phyloP scores from a whole-genome alignment of 176 grass and related monocot species.

The Carex pumila region DNA sequence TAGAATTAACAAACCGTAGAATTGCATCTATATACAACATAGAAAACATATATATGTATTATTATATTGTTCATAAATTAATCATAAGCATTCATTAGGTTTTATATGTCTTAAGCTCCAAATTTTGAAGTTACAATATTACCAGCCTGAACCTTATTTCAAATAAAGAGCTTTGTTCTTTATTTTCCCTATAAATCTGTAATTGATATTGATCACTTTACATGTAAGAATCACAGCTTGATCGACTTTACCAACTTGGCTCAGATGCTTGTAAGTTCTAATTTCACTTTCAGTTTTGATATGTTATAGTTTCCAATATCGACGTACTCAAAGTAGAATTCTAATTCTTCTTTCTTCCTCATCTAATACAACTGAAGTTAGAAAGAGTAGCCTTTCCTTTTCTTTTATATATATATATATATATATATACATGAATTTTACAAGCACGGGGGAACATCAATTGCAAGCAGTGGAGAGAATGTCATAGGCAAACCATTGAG shows the following conservation, averaged over 20 bases:
- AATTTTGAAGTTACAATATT: not conserved
- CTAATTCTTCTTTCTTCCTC: not conserved
- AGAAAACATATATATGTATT: too few species aligned
- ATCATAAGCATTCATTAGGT: not conserved
- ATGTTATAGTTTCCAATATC: not conserved
- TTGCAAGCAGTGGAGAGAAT: not conserved
- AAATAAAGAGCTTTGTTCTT: not conserved
- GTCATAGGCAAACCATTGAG: constrained; percentile 16
- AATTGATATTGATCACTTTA: not conserved
- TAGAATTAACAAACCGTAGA: not conserved
- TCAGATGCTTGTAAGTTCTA: not conserved
- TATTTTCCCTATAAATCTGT: not conserved
- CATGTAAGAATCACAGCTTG: not conserved
- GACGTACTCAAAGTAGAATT: not conserved
- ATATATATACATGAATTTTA: not conserved
- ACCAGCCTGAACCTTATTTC: not conserved
- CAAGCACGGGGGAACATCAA: not conserved
- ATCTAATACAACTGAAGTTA: not conserved
- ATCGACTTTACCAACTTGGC: not conserved
- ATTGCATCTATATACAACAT: not conserved
- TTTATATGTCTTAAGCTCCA: not conserved
- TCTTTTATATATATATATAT: too few species aligned
- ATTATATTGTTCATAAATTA: not conserved
- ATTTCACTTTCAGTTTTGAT: not conserved
- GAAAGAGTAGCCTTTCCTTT: not conserved